phyloP scores from a whole-genome alignment of 1,284 basidiomycete genomes.

The Moesziomyces antarcticus region DNA sequence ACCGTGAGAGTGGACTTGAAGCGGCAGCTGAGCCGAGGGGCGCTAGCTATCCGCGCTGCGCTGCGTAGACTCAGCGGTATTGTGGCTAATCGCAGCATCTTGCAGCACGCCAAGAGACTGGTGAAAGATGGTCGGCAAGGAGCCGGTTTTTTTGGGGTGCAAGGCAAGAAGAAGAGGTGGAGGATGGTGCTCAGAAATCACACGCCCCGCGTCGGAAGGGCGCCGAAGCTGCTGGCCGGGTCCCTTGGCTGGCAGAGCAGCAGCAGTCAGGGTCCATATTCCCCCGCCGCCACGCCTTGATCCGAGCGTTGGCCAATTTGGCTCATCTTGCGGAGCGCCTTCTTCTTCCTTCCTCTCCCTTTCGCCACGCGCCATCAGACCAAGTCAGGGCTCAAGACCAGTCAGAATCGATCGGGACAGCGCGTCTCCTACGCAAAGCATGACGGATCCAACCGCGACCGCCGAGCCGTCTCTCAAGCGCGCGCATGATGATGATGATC shows the following conservation, averaged over 20 bases:
- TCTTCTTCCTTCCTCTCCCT: not conserved
- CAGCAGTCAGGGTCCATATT: conserved; percentile 4
- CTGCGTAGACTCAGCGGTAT: conserved; percentile 3
- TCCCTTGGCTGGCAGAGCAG: not conserved
- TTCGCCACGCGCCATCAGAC: not conserved
- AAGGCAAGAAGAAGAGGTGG: not conserved
- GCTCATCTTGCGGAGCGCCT: not conserved
- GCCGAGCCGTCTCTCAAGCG: conserved; percentile 7
- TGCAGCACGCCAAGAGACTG: not conserved
- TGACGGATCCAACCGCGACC: not conserved
- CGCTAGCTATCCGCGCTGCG: too few species aligned
- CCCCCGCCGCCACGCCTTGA: not conserved
- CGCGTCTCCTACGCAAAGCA: not conserved
- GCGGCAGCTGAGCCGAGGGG: conserved; percentile 15
- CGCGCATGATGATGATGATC: not conserved
- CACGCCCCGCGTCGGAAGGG: not conserved
- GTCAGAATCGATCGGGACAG: not conserved
- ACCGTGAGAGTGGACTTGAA: conserved; percentile 31
- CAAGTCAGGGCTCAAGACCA: too few species aligned
- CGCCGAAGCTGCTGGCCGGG: conserved; percentile 3
- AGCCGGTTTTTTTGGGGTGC: not conserved
- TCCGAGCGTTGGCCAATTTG: not conserved
- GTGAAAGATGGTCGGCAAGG: not conserved
- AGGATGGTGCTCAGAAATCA: not conserved
- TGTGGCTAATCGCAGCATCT: conserved; percentile 20